Percentiles rank a stretch among this genome's conserved stretches.
phyloP scores from a whole-genome alignment of 2,329 filamentous ascomycete species.

The Colletotrichum eremochloae region DNA sequence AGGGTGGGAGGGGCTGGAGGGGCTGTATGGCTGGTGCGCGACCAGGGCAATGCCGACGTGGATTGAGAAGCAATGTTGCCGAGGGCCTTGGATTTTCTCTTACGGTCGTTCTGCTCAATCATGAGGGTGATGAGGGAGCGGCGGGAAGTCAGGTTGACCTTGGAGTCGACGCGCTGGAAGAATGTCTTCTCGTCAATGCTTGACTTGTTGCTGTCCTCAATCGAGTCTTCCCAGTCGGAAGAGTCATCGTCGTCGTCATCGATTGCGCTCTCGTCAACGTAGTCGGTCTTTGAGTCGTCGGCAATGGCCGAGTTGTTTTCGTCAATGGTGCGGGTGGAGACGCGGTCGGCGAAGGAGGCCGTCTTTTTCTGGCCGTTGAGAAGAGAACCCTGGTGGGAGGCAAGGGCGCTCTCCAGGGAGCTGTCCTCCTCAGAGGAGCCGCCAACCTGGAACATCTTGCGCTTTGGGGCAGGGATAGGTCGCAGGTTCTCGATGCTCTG shows the following conservation, averaged over 20 bases:
- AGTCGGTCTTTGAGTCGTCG: constrained; percentile 71
- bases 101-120: constrained; percentile 81
- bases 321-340: constrained; percentile 76
- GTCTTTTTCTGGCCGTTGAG: constrained; percentile 75
- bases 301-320: constrained; percentile 63
- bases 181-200: constrained; percentile 84
- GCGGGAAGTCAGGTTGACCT: constrained; percentile 84
- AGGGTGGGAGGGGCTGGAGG: constrained; percentile 58
- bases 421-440: constrained; percentile 82
- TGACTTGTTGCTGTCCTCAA: constrained; percentile 85
- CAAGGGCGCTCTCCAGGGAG: constrained; percentile 72
- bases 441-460: constrained; percentile 66
- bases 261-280: constrained; percentile 86
- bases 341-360: constrained; percentile 84
- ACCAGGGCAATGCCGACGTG: constrained; percentile 76
- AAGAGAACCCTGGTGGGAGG: constrained; percentile 58
- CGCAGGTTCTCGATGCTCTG: constrained; percentile 62
- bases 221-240: constrained; percentile 74
- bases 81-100: constrained; percentile 67
- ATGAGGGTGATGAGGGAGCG: constrained; percentile 91
- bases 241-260: constrained; percentile 74
- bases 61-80: constrained; percentile 76
- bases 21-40: constrained; percentile 62
- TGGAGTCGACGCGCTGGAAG: constrained; percentile 93
- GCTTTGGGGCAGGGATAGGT: constrained; percentile 50